Evolutionary conservation across 495 filamentous ascomycete genomes (phyloP).

Genomic region (Tetracladium setigerum): DNA sequence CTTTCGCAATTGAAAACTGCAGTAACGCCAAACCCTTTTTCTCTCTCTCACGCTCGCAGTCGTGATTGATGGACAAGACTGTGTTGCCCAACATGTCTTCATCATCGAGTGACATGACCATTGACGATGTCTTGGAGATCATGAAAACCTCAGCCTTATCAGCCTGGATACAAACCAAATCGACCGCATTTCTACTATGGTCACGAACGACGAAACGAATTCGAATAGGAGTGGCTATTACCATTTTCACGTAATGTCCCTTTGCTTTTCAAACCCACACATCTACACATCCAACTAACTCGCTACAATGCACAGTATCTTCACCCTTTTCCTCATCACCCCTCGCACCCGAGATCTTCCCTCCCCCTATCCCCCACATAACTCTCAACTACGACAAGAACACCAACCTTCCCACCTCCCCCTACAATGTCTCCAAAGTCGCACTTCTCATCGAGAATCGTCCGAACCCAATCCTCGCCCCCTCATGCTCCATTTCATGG

Average conservation of each 20-base stretch:
- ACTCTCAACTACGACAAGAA: constrained; percentile 24
- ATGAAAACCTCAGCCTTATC: constrained; percentile 15
- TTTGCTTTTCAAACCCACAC: no score
- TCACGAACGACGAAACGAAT: constrained; percentile 26
- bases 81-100: constrained; percentile 8
- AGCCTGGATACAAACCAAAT: constrained; percentile 24
- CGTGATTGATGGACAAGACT: no score
- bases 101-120: constrained; percentile 18
- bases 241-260: constrained; percentile 27
- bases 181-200: constrained; percentile 19
- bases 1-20: no score
- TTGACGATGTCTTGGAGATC: constrained; percentile 21
- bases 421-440: constrained; percentile 39
- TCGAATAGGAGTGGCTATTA: constrained; percentile 17
- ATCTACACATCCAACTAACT: no score
- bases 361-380: constrained; percentile 14
- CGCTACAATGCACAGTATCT: background rate
- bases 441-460: constrained; percentile 44
- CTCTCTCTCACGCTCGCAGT: no score
- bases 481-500: constrained; percentile 41
- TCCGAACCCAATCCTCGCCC: constrained; percentile 32
- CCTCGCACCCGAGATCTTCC: constrained; percentile 15
- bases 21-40: no score
- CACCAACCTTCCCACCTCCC: constrained; percentile 19
- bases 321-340: constrained; percentile 10